Evolutionary conservation across 139 green algal species (phyloP).

Genomic region (Micractinium sp.): DNA sequence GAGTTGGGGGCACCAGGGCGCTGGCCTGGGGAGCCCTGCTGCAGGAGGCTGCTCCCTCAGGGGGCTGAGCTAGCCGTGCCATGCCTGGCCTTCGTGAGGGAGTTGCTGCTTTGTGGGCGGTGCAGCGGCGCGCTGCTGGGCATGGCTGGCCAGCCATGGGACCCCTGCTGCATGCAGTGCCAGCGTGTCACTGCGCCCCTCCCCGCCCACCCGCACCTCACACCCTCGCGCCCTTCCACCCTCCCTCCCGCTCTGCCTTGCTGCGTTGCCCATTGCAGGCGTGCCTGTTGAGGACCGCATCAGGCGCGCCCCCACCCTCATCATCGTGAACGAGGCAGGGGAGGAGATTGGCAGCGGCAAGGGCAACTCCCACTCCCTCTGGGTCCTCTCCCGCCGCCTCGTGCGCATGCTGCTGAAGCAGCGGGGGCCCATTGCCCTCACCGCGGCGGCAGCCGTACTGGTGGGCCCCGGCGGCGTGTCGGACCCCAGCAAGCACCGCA

Average conservation of each 20-base stretch:
- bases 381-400: constrained; percentile 50
- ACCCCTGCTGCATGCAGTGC: too few relatives aligned
- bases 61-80: too few relatives aligned
- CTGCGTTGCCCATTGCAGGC: constrained; percentile 19
- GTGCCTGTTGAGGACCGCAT: constrained; percentile 41
- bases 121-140: not conserved
- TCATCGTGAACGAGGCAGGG: constrained; percentile 27
- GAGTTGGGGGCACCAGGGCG: too few relatives aligned
- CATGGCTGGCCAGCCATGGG: not conserved
- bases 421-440: constrained; percentile 46
- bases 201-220: not conserved
- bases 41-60: too few relatives aligned
- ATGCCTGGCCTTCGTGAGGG: too few relatives aligned
- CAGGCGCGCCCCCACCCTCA: constrained; percentile 24
- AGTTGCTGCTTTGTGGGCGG: too few relatives aligned
- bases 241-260: not conserved
- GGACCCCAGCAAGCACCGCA: constrained; percentile 37
- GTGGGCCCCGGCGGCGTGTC: constrained; percentile 39
- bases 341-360: constrained; percentile 28
- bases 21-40: too few relatives aligned
- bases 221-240: not conserved
- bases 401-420: constrained; percentile 57
- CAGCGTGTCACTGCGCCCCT: not conserved
- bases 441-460: constrained; percentile 43
- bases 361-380: constrained; percentile 53